Base-by-base conservation (phyloP, 495 filamentous ascomycete species). In the Aspergillus sclerotioniger region DNA sequence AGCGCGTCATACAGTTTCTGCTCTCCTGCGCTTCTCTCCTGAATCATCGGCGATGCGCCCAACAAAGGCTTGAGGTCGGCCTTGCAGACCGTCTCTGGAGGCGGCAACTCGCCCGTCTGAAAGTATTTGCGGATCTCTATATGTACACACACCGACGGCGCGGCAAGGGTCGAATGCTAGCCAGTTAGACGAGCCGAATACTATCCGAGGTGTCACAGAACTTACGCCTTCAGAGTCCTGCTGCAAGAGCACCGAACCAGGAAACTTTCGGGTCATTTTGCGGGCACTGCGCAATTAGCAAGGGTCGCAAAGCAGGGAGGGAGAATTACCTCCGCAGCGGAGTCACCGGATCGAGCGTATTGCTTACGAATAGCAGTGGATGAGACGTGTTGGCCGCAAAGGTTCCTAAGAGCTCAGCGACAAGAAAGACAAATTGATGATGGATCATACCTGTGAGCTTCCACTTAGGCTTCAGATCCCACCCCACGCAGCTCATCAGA, bases 281-380 rank as follows among this genome's bases (percentile, higher is more conserved):
- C 71, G 68, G 1, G 83, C 84, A 60, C 75, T 76, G 50, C 12
- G 25, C 9, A 13, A 8, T 6, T 67, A 57, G 68, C 16, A 56
- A 16, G 6, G 4, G 16, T 19, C 33, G n/a, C 8, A 12, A 41
- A 8, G n/a, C 3, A 13, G 31, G 8, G 20, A 28, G 21, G 31
- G 25, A 16, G 8, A 33, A 60, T 13, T 58, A 76, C 75, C 67
- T 71, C 32, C 51, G 53, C 6, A 86, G 64, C 5, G 84, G 79
- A 0, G 83, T 86, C 32, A 87, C 84, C 0, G 85, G 86, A 51
- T 89, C 85, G 13, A 79, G 68, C 0, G 72, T 76, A 63, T 82
- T 87, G 50, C 76, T 80, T 2, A 88, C 67, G 53, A 89, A 81
- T 12, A 89, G 69, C 33, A 89, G 61, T 0, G 85, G 85, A 59